These are phyloP conservation scores for Diplodia scrobiculata DNA, from an alignment of 2,329 filamentous ascomycete species.

Conservation along the genomic window DNA sequence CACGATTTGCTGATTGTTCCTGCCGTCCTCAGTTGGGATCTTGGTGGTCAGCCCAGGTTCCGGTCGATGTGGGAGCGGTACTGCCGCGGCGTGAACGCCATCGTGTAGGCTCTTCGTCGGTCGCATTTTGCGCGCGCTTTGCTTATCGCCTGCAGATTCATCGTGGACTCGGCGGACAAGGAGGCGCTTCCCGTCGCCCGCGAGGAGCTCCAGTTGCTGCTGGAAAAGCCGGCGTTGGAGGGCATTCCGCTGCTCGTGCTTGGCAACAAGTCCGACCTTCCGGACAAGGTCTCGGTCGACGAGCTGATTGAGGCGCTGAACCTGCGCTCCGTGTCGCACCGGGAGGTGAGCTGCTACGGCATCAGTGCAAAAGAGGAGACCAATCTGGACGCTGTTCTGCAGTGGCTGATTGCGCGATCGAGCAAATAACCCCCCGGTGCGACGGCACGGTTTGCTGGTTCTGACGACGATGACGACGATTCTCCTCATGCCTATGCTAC, in stretches of 20 bases:
- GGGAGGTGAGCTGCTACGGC: constrained; percentile 97
- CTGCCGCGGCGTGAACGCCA: constrained; percentile 94
- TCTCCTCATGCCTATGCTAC: constrained; percentile 28
- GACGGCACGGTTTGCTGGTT: not conserved
- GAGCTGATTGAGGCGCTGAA: constrained; percentile 92
- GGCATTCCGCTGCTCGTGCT: constrained; percentile 92
- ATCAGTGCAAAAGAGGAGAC: constrained; percentile 99
- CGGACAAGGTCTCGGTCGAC: constrained; percentile 87
- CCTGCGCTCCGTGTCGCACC: constrained; percentile 82
- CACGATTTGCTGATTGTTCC: constrained; percentile 28
- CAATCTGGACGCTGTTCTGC: constrained; percentile 92
- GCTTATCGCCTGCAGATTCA: constrained; percentile 64
- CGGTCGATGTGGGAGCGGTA: constrained; percentile 99
- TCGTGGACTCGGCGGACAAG: constrained; percentile 91
- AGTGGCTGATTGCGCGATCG: constrained; percentile 92
- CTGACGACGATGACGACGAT: constrained; percentile 28
- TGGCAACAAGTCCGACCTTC: constrained; percentile 95
- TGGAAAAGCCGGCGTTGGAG: constrained; percentile 79
- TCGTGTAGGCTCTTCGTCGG: constrained; percentile 63
- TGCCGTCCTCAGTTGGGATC: constrained; percentile 70
- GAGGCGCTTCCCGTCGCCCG: constrained; percentile 79
- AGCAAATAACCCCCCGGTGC: constrained; percentile 58
- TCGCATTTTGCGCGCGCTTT: constrained; percentile 31
- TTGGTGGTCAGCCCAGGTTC: constrained; percentile 94
- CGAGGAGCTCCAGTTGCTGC: constrained; percentile 87